Evolutionary conservation across 345 rosid genomes (phyloP).

Genomic region (Pugionium dolabratum): DNA sequence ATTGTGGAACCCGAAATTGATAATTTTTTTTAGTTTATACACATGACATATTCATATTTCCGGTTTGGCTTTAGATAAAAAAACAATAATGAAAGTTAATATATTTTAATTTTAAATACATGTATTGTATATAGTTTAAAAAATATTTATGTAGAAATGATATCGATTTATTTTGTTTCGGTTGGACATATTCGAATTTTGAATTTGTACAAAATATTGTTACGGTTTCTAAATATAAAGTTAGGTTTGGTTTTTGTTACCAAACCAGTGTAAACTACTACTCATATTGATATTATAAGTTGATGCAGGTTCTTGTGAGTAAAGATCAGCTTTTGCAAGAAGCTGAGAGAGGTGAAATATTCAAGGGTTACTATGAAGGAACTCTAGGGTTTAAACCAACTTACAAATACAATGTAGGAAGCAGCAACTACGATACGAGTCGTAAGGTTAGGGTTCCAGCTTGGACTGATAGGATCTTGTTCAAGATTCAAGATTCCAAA

Average conservation of each 20-base stretch:
- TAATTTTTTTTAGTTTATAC: too few species aligned
- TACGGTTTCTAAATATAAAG: not conserved
- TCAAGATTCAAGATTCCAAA: conserved; percentile 45
- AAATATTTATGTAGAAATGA: too few species aligned
- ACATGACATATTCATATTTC: too few species aligned
- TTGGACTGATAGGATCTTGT: conserved; percentile 60
- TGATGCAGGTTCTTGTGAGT: conserved; percentile 52
- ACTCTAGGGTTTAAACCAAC: conserved; percentile 65
- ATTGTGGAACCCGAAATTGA: too few species aligned
- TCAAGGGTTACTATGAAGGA: conserved; percentile 64
- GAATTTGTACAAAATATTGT: not conserved
- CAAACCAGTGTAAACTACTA: not conserved
- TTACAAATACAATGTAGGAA: conserved; percentile 60
- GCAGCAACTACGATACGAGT: conserved; percentile 65
- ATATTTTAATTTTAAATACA: too few species aligned
- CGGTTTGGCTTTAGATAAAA: too few species aligned
- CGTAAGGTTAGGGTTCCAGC: conserved; percentile 64
- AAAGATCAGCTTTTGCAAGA: conserved; percentile 73
- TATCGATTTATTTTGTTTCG: too few species aligned
- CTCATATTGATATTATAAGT: not conserved
- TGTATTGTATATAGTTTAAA: too few species aligned
- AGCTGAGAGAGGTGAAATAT: conserved; percentile 66
- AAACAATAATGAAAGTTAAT: too few species aligned
- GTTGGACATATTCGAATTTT: not conserved
- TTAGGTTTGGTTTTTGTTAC: not conserved